Evolutionary conservation across 139 green algal genomes (phyloP).

Genomic region (Volvox reticuliferus): DNA sequence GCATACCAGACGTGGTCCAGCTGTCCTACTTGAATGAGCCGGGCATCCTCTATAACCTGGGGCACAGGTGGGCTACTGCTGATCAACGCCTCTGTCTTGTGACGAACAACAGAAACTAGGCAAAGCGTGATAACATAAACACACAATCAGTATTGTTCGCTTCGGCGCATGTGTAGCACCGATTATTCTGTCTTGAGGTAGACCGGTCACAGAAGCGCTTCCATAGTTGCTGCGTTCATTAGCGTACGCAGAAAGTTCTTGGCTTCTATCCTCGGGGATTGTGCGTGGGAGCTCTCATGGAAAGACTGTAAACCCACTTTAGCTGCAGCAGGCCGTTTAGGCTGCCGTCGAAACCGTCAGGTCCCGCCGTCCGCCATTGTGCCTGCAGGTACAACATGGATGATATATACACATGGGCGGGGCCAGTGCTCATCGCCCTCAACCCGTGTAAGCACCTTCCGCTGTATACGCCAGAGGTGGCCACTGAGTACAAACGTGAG

Average conservation of each 20-base stretch:
- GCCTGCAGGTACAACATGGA: constrained; percentile 66
- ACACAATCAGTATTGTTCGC: too few relatives aligned
- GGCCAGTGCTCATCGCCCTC: constrained; percentile 91
- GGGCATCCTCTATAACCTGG: constrained; percentile 86
- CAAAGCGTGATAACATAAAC: too few relatives aligned
- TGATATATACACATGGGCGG: constrained; percentile 86
- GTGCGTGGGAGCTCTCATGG: too few relatives aligned
- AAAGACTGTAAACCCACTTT: too few relatives aligned
- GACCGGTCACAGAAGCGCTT: too few relatives aligned
- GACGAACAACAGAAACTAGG: too few relatives aligned
- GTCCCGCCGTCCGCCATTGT: background rate
- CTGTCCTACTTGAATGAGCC: constrained; percentile 93
- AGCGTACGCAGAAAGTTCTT: too few relatives aligned
- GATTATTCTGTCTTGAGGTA: too few relatives aligned
- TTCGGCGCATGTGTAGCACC: too few relatives aligned
- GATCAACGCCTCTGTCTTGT: background rate
- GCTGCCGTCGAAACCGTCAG: background rate
- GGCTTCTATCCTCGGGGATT: too few relatives aligned
- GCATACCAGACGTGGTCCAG: constrained; percentile 84
- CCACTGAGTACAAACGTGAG: constrained; percentile 74
- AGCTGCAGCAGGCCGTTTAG: too few relatives aligned
- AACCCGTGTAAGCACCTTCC: constrained; percentile 89
- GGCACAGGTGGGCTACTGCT: constrained; percentile 46
- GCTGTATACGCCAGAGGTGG: constrained; percentile 82
- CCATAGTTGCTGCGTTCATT: too few relatives aligned